Evolutionary conservation across 2,329 filamentous ascomycete genomes (phyloP).

Genomic region (Apiospora koreana): DNA sequence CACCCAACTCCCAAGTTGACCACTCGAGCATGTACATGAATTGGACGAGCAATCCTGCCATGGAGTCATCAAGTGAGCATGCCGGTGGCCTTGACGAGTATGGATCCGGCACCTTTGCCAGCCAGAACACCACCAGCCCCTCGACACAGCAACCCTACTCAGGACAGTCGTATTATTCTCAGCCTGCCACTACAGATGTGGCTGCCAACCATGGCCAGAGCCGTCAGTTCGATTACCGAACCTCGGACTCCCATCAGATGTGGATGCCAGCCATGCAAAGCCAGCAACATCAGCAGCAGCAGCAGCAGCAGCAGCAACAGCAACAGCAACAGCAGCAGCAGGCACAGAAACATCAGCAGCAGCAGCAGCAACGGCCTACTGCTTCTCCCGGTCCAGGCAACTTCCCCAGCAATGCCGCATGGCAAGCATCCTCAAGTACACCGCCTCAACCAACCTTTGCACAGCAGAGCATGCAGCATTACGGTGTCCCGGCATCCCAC

Average conservation of each 20-base stretch:
- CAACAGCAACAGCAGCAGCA: constrained; percentile 13
- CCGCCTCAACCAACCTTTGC: not conserved
- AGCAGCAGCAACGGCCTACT: not conserved
- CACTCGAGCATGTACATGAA: constrained; percentile 4
- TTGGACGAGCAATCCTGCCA: not conserved
- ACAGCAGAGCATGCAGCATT: not conserved
- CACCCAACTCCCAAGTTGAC: not conserved
- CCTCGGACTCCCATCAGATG: not conserved
- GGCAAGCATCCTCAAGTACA: not conserved
- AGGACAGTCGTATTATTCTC: not conserved
- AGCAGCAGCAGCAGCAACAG: constrained; percentile 18
- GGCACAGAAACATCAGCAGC: constrained; percentile 15
- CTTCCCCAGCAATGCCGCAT: not conserved
- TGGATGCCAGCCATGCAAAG: constrained; percentile 13
- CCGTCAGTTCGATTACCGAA: not conserved
- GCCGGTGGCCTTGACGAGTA: not conserved
- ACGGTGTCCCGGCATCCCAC: not conserved
- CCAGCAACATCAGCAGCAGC: constrained; percentile 24
- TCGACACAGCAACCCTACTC: not conserved
- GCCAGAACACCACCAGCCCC: not conserved
- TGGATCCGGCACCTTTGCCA: not conserved
- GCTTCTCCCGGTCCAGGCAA: constrained; percentile 4
- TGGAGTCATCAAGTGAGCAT: not conserved
- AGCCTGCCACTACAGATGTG: not conserved
- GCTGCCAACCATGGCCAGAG: not conserved